Evolutionary conservation across 2,329 filamentous ascomycete species (phyloP).

Genomic region (Talaromyces sp.): DNA sequence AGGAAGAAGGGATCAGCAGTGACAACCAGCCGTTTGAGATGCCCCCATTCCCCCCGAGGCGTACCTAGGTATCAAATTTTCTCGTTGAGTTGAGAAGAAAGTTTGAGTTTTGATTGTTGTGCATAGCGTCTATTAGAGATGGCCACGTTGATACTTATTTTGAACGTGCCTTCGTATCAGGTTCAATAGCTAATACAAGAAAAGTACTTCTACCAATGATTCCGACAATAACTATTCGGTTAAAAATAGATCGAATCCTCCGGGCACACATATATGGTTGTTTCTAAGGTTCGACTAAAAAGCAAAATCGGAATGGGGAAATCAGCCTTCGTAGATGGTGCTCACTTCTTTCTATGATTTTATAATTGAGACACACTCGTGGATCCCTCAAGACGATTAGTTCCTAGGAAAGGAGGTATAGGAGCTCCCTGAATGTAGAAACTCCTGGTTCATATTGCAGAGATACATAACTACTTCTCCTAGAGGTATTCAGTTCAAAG

Average conservation of each 20-base stretch:
- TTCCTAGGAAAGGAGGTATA: not conserved
- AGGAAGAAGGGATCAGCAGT: conserved; percentile 6
- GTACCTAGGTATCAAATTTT: conserved; percentile 20
- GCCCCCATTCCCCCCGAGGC: conserved; percentile 6
- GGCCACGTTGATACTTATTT: conserved; percentile 1
- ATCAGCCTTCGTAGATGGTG: not conserved
- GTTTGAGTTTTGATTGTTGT: conserved; percentile 13
- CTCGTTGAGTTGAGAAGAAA: conserved; percentile 19
- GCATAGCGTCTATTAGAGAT: conserved; percentile 12
- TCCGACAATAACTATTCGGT: not conserved
- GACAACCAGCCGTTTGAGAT: conserved; percentile 3
- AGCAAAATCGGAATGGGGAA: not conserved
- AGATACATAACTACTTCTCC: too few relatives aligned
- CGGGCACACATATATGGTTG: not conserved
- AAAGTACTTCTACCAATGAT: conserved; percentile 9
- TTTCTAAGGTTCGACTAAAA: not conserved
- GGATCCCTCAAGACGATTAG: not conserved
- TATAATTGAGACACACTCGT: not conserved
- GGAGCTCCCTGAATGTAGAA: not conserved
- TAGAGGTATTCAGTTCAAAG: not conserved
- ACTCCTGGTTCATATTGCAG: too few relatives aligned
- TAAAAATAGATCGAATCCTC: not conserved
- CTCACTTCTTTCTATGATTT: not conserved
- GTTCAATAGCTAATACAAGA: conserved; percentile 12
- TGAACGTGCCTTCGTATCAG: not conserved